A percentile compares a stretch with the other conserved stretches of the same genome.
Conservation (phyloP, 2,329 filamentous ascomycete genomes). For the Phaeosphaeriaceae sp. region DNA sequence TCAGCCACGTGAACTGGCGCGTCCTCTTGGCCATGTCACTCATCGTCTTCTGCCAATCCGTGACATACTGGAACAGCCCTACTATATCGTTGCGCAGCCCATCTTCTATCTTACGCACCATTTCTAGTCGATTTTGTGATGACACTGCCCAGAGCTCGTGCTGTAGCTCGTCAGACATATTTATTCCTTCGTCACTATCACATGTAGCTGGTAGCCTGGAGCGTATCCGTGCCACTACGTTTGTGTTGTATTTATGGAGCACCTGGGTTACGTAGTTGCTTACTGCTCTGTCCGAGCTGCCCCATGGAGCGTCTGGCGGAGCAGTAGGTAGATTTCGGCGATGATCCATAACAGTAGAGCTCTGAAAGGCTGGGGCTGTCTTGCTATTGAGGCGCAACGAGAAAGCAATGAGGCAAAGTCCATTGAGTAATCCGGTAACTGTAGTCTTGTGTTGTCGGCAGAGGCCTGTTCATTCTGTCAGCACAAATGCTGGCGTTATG, state of each 20-base stretch:
- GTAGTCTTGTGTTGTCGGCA: slow-evolving; percentile 30
- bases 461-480: neutral
- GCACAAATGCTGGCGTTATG: too few species aligned
- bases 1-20: slow-evolving; percentile 42
- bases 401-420: slow-evolving; percentile 24
- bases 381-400: slow-evolving; percentile 9
- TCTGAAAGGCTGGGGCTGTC: neutral
- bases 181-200: neutral
- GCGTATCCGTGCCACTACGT: slow-evolving; percentile 28
- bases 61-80: slow-evolving; percentile 44
- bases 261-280: slow-evolving; percentile 24
- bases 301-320: slow-evolving; percentile 12
- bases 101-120: slow-evolving; percentile 26
- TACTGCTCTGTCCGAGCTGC: slow-evolving; percentile 14
- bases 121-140: slow-evolving; percentile 32
- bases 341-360: neutral
- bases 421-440: slow-evolving; percentile 25
- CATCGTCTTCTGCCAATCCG: slow-evolving; percentile 45
- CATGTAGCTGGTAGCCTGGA: slow-evolving; percentile 25
- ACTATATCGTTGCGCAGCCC: slow-evolving; percentile 43
- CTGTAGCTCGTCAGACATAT: too few species aligned
- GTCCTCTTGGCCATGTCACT: slow-evolving; percentile 19
- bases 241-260: slow-evolving; percentile 23
- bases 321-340: neutral
- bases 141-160: slow-evolving; percentile 40